Conservation (phyloP, 257 asterid genomes). For the Solanum chiquidenum region DNA sequence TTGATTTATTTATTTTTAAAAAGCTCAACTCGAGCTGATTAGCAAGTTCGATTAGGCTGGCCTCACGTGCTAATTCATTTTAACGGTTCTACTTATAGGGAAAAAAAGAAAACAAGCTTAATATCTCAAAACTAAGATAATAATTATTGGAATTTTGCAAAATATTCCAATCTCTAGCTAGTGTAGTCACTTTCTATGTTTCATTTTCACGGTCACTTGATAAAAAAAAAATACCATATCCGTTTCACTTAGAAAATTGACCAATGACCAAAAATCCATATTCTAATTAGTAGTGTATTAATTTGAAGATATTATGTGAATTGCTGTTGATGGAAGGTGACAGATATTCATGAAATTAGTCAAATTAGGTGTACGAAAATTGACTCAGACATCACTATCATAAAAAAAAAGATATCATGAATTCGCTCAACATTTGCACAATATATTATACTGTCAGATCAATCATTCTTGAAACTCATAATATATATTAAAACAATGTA, state of each 20-base stretch:
- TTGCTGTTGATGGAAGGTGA: too few relatives aligned
- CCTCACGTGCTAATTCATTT: not conserved
- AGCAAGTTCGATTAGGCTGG: not conserved
- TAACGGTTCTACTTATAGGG: not conserved
- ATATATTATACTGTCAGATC: not conserved
- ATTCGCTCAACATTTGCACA: not conserved
- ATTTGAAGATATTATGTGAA: not conserved
- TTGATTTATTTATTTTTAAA: not conserved
- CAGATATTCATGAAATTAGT: too few relatives aligned
- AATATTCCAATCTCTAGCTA: not conserved
- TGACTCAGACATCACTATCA: too few relatives aligned
- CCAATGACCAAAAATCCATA: not conserved
- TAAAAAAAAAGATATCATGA: not conserved
- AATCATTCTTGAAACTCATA: not conserved
- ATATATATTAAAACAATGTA: not conserved
- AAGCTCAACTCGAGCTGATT: not conserved
- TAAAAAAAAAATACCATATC: not conserved
- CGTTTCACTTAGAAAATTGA: not conserved
- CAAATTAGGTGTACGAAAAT: rapidly evolving
- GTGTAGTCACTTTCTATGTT: not conserved
- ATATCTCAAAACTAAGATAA: not conserved
- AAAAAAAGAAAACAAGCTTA: too few relatives aligned
- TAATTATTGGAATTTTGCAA: not conserved
- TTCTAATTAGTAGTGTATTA: not conserved
- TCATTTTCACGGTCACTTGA: not conserved